Evolutionary conservation across 169 alveolate genomes (phyloP).

Genomic region (Plasmodium gonderi): DNA sequence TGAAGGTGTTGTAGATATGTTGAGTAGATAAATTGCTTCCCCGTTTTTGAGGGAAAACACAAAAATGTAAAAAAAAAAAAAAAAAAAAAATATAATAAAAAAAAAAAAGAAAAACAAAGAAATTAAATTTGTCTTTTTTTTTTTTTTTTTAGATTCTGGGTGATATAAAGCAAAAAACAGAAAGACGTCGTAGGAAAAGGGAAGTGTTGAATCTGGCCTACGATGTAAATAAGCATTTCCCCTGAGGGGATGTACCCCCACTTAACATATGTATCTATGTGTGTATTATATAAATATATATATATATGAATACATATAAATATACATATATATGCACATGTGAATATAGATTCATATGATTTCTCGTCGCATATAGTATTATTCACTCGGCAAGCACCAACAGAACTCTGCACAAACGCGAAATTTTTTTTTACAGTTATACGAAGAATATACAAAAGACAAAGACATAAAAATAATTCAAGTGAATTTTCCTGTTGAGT

Average conservation of each 20-base stretch:
- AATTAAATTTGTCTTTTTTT: not conserved
- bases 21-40: slow-evolving; percentile 37
- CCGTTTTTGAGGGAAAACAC: not conserved
- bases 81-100: not conserved
- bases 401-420: not conserved
- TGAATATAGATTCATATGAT: not conserved
- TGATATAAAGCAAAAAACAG: slow-evolving; percentile 60
- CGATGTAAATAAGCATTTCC: not conserved
- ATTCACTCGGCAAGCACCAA: too few species aligned
- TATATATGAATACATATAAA: too few species aligned
- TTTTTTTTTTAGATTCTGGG: slow-evolving; percentile 4
- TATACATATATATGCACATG: not conserved
- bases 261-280: too few species aligned
- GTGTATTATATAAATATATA: too few species aligned
- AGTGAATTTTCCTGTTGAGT: slow-evolving; percentile 82
- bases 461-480: slow-evolving; percentile 81
- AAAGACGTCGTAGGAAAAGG: slow-evolving; percentile 37
- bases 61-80: not conserved
- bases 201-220: slow-evolving; percentile 35
- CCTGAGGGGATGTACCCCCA: too few species aligned
- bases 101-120: not conserved
- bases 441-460: slow-evolving; percentile 39
- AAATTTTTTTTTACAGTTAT: slow-evolving; percentile 13
- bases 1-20: slow-evolving; percentile 77
- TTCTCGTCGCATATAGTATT: too few species aligned